phyloP scores from a whole-genome alignment of 1,284 basidiomycete genomes.

The Boletus semigastroideus region DNA sequence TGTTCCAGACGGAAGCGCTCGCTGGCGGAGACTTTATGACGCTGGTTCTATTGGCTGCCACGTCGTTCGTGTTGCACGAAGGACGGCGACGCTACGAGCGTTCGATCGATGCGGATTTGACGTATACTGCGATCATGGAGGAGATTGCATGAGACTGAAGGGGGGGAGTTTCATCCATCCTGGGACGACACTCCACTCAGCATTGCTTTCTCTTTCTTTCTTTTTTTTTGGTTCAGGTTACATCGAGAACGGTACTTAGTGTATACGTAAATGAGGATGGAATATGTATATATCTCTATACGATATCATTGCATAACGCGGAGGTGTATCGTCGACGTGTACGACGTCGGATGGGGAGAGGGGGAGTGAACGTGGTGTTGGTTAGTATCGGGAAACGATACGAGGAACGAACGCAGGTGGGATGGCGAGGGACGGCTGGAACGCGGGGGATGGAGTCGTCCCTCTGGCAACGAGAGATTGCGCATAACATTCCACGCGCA shows the following conservation, averaged over 20 bases:
- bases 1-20: constrained; percentile 93
- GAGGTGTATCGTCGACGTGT: too few species aligned
- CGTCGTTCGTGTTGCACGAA: constrained; percentile 80
- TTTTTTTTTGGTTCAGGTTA: too few species aligned
- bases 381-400: not conserved
- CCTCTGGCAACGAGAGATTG: constrained; percentile 30
- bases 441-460: constrained; percentile 16
- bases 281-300: constrained; percentile 9
- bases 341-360: too few species aligned
- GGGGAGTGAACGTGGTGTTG: too few species aligned
- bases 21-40: constrained; percentile 67
- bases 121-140: constrained; percentile 37
- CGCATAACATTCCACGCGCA: constrained; percentile 32
- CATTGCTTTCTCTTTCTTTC: too few species aligned
- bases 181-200: not conserved
- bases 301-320: not conserved
- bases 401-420: constrained; percentile 30
- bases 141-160: constrained; percentile 40
- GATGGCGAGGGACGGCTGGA: constrained; percentile 23
- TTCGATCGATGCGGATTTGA: constrained; percentile 39
- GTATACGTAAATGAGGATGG: constrained; percentile 6
- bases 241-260: not conserved
- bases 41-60: constrained; percentile 68
- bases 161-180: too few species aligned
- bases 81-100: constrained; percentile 77